Evolutionary conservation across 78 protist genomes (phyloP).

Genomic region (Bigelowiella natans): DNA sequence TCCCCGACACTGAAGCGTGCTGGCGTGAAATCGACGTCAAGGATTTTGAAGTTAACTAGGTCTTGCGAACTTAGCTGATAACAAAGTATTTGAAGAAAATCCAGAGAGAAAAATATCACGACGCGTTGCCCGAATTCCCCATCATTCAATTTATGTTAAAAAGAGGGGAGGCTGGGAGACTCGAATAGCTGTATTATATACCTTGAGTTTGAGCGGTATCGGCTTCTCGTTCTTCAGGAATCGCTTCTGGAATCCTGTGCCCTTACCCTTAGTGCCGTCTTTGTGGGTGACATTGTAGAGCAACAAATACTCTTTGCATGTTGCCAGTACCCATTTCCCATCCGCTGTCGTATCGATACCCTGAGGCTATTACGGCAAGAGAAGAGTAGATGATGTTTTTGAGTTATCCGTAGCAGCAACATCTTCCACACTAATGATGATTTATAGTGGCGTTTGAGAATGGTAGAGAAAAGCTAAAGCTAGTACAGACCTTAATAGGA

Average conservation of each 20-base stretch:
- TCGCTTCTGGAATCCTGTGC: neutral
- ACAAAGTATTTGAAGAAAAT: neutral
- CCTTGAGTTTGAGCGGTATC: neutral
- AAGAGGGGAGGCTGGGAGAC: too few species aligned
- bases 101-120: neutral
- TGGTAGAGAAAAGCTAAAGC: too few species aligned
- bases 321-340: neutral
- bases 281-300: neutral
- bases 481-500: neutral
- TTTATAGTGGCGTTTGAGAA: too few species aligned
- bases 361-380: too few species aligned
- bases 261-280: neutral
- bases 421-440: too few species aligned
- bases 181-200: too few species aligned
- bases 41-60: neutral
- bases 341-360: neutral
- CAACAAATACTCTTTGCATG: neutral
- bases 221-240: neutral
- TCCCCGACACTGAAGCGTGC: neutral
- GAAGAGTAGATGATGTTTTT: neutral
- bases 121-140: neutral
- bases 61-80: neutral
- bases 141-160: neutral
- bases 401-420: too few species aligned
- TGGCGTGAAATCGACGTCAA: neutral